phyloP scores from a whole-genome alignment of 371 early-diverging fungal genomes.

The Umbelopsis sp. region DNA sequence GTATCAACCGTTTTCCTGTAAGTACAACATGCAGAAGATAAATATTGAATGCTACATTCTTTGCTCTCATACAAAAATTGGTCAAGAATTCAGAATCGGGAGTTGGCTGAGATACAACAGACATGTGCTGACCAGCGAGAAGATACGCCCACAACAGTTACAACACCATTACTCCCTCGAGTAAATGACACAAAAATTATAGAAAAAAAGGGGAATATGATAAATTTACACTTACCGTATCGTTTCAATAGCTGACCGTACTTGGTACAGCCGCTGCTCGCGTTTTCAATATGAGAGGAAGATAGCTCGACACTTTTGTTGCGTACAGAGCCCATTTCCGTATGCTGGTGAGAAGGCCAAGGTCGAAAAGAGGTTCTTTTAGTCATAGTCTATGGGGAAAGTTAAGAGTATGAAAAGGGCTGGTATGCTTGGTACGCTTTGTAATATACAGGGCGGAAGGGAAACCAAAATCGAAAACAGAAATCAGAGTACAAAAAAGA shows the following conservation, averaged over 20 bases:
- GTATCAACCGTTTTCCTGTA: background rate
- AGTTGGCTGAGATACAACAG: slow-evolving; percentile 8
- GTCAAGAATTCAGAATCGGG: background rate
- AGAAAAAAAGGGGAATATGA: background rate
- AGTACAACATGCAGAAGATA: background rate
- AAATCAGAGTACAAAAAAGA: background rate
- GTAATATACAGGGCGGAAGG: background rate
- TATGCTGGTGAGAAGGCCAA: background rate
- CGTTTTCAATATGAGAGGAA: slow-evolving; percentile 4
- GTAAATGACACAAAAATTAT: background rate
- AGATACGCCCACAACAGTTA: background rate
- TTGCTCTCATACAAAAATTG: background rate
- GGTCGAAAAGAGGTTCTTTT: background rate
- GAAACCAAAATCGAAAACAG: background rate
- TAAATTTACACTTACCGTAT: background rate
- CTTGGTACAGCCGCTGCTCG: slow-evolving; percentile 4
- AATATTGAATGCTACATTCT: background rate
- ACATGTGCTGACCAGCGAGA: background rate
- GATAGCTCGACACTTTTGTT: background rate
- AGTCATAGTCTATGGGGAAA: background rate
- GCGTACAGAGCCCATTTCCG: background rate
- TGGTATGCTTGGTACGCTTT: background rate
- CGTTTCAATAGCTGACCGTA: slow-evolving; percentile 10
- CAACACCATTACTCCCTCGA: background rate
- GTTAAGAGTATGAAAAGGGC: background rate